Evolutionary conservation across 768 basidiomycete genomes (phyloP), one percentile per base, ranked within the genome.

Genomic region (Tephrocybe rancida): DNA sequence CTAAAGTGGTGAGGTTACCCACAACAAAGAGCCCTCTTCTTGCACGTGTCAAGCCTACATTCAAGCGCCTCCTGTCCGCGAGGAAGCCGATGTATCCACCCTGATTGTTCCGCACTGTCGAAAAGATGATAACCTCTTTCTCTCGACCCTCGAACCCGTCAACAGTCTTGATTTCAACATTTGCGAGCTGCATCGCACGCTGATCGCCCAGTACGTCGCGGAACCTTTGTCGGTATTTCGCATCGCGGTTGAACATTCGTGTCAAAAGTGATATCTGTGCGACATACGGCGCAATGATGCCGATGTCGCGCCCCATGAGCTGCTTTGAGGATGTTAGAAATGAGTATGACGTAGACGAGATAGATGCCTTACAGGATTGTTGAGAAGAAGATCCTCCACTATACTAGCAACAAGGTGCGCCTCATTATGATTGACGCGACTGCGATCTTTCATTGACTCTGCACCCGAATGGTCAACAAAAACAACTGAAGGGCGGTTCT

Each of bases 81-180:
- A 97, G 76, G 71, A 97, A 97, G 0, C 95, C 95, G 62, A 97
- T 92, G 52, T 83, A 76, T 9, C 92, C 92, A 1, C 70, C 71
- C 2, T 75, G 61, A 63, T 97, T 97, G 67, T 89, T 90, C 48
- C 95, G 80, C 44, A 95, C 93, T 3, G 93, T 95, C 37, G 90
- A 92, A 68, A 97, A 95, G 38, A 97, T 79, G 57, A 97, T 90
- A 37, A 96, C 84, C 26, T 92, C 88, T 72, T 96, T 96, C 73
- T 97, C 92, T 41, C 92, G 81, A 11, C 94, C 94, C 68, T 97
- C 92, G 67, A 95, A 97, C 18, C 94, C 94, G 61, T 97, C 94
- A 13, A 97, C 94, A 0, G 94, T 96, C 73, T 90, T 92, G 62
- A 96, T 81, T 68, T 96, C 94, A 47, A 97, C 79, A 48, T 81